Conservation (phyloP, 371 early-diverging fungal species). For the Rhizopus microsporus region DNA sequence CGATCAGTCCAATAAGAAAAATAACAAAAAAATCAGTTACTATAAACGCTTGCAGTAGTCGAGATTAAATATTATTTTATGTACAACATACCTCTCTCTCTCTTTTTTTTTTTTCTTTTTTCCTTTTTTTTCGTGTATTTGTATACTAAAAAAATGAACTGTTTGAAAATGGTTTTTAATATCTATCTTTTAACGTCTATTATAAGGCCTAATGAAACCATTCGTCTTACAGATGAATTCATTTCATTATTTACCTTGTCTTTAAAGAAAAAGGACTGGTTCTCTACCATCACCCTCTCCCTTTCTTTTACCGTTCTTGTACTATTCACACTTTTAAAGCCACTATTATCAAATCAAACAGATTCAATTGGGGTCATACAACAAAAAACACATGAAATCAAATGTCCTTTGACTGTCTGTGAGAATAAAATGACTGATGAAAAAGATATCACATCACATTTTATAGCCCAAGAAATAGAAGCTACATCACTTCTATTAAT, state of each 20-base stretch:
- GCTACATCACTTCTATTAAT: no score
- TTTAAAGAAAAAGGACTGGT: neutral
- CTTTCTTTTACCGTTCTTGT: neutral
- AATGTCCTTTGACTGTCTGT: neutral
- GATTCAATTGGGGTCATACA: neutral
- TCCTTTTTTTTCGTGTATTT: neutral
- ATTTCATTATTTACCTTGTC: neutral
- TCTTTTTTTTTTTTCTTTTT: neutral
- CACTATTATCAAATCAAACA: no score
- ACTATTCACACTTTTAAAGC: no score
- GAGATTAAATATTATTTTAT: neutral
- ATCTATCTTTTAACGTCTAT: neutral
- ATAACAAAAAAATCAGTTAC: neutral
- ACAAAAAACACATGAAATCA: neutral
- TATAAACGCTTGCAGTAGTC: neutral
- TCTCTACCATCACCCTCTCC: neutral
- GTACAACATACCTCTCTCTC: neutral
- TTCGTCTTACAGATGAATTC: neutral
- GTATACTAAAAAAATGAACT: neutral
- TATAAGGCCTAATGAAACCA: neutral
- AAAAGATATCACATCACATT: no score
- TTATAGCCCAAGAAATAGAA: no score
- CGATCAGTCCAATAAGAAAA: neutral
- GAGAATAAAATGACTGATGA: neutral
- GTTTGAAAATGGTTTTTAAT: no score